Evolutionary conservation across 176 grass and related monocot genomes (phyloP).

Genomic region (Aechmea fasciata): DNA sequence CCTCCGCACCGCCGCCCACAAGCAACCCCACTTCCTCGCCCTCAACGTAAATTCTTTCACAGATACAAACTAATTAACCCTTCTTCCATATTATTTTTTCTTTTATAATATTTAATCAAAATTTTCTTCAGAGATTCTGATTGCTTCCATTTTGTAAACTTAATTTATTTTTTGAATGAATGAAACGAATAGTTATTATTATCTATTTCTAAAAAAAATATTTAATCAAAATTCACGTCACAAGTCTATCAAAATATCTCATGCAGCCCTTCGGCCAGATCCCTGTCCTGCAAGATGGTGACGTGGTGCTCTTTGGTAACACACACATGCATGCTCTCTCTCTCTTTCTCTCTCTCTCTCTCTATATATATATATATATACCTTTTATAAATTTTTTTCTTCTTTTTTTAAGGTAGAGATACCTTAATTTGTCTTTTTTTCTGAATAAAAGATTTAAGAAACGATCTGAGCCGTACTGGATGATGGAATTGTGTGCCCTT

Average conservation of each 20-base stretch:
- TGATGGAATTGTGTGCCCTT: no score
- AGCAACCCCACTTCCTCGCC: slow-evolving; percentile 67
- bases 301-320: slow-evolving; percentile 54
- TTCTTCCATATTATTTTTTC: background rate
- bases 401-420: no score
- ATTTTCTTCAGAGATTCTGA: no score
- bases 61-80: no score
- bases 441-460: no score
- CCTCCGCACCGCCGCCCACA: slow-evolving; percentile 58
- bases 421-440: no score
- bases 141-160: no score
- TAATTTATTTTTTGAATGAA: no score
- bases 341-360: background rate
- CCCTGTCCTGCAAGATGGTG: slow-evolving; percentile 64
- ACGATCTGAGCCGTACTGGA: no score
- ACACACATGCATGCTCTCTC: background rate
- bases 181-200: no score
- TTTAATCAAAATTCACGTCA: background rate
- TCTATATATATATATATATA: no score
- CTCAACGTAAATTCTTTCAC: slow-evolving; percentile 40
- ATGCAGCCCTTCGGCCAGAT: slow-evolving; percentile 89
- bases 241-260: background rate
- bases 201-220: no score
- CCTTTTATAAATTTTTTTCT: background rate
- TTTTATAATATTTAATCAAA: background rate